phyloP scores from a whole-genome alignment of 352 stramenopile genomes.

The Phytopythium litorale region DNA sequence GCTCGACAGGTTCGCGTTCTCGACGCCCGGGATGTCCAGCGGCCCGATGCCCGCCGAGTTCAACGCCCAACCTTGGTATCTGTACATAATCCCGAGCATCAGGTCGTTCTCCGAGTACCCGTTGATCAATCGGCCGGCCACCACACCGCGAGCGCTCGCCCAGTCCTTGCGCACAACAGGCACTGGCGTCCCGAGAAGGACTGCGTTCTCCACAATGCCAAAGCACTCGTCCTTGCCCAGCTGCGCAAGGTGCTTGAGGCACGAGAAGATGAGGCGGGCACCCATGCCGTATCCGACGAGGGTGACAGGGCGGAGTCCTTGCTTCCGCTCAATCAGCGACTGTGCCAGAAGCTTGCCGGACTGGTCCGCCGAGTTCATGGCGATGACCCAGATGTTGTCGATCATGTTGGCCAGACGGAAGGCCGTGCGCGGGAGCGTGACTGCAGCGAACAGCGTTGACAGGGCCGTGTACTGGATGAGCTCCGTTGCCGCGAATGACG shows the following conservation, averaged over 20 bases:
- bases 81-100: slow-evolving; percentile 91
- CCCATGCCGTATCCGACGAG: slow-evolving; percentile 90
- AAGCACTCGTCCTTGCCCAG: slow-evolving; percentile 45
- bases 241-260: slow-evolving; percentile 83
- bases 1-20: slow-evolving; percentile 82
- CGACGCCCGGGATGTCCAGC: slow-evolving; percentile 60
- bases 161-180: slow-evolving; percentile 58
- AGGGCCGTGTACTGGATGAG: slow-evolving; percentile 76
- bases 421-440: slow-evolving; percentile 68
- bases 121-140: slow-evolving; percentile 88
- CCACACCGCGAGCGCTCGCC: slow-evolving; percentile 58
- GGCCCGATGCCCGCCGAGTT: slow-evolving; percentile 72
- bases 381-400: slow-evolving; percentile 82
- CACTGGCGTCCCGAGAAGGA: slow-evolving; percentile 83
- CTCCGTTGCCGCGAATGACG: slow-evolving; percentile 63
- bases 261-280: slow-evolving; percentile 86
- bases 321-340: slow-evolving; percentile 57
- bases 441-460: slow-evolving; percentile 66
- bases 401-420: slow-evolving; percentile 72
- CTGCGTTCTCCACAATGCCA: slow-evolving; percentile 86
- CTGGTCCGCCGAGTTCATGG: slow-evolving; percentile 71
- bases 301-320: slow-evolving; percentile 81
- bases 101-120: slow-evolving; percentile 89
- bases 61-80: slow-evolving; percentile 78
- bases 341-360: slow-evolving; percentile 75